Evolutionary conservation across 441 rosid genomes (phyloP).

Genomic region (Francoa sonchifolia): DNA sequence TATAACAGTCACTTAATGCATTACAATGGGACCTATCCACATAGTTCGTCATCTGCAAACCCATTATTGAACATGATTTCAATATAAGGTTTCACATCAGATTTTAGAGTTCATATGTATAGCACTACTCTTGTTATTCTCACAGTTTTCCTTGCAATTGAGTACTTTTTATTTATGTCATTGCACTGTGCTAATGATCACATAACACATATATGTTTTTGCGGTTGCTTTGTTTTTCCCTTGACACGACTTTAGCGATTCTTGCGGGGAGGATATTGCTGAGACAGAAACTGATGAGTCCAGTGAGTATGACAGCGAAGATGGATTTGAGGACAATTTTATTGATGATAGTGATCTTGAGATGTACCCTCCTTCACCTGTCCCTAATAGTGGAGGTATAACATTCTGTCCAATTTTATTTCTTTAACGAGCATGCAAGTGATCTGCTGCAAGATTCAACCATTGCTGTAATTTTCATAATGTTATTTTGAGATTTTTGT

Average conservation of each 20-base stretch:
- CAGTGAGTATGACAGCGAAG: constrained; percentile 47
- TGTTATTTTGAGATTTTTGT: neutral
- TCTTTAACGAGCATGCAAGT: no score
- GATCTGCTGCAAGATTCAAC: no score
- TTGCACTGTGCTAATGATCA: no score
- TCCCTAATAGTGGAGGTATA: constrained; percentile 65
- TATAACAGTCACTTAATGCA: no score
- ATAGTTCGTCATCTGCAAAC: no score
- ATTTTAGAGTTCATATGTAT: neutral
- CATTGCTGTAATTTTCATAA: neutral
- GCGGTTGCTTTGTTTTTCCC: constrained; percentile 15
- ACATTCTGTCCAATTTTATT: neutral
- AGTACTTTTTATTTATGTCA: neutral
- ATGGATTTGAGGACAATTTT: constrained; percentile 34
- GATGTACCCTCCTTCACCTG: constrained; percentile 19
- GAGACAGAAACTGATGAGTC: constrained; percentile 45
- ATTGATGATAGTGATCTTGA: constrained; percentile 25
- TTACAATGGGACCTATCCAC: no score
- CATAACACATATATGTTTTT: neutral
- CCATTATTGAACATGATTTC: no score
- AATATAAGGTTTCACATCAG: no score
- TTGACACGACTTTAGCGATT: constrained; percentile 44
- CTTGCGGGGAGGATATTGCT: constrained; percentile 43
- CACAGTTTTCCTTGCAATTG: neutral
- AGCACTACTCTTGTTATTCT: neutral